Percentiles rank a stretch among this genome's conserved stretches.
Evolutionary conservation across 352 stramenopile species (phyloP).

Genomic region (Saprolegnia parasitica): DNA sequence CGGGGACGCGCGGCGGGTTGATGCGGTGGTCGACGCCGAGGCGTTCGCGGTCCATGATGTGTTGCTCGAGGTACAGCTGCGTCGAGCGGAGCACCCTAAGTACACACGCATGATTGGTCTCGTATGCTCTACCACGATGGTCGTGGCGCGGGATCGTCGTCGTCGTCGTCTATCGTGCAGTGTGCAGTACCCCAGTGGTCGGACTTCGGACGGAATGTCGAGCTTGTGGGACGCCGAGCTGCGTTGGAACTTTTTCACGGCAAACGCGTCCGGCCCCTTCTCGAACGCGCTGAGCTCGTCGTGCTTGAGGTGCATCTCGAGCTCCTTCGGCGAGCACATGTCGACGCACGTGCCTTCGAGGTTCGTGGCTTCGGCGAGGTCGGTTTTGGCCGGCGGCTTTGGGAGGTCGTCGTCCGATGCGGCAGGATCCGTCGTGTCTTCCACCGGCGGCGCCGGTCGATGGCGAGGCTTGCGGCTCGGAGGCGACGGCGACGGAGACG

Average conservation of each 20-base stretch:
- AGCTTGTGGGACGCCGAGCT: constrained; percentile 83
- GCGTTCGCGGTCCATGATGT: constrained; percentile 79
- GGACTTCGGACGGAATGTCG: constrained; percentile 74
- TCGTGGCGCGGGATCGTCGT: background rate
- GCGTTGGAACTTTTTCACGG: constrained; percentile 85
- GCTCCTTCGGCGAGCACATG: constrained; percentile 79
- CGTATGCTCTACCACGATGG: too few relatives aligned
- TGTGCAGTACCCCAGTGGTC: constrained; percentile 46
- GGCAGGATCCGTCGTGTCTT: background rate
- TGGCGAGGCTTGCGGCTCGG: background rate
- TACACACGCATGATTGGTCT: background rate
- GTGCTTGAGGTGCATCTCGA: constrained; percentile 77
- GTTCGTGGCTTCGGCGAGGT: constrained; percentile 32
- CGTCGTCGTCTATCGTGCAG: background rate
- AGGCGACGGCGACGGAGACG: background rate
- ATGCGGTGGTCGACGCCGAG: constrained; percentile 64
- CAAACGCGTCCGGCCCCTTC: constrained; percentile 62
- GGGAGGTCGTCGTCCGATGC: background rate
- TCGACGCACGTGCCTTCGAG: constrained; percentile 73
- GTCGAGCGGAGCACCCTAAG: constrained; percentile 57
- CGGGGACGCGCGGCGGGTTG: constrained; percentile 55
- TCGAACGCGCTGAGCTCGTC: constrained; percentile 85
- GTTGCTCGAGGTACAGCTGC: constrained; percentile 78
- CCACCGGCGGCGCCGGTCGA: background rate
- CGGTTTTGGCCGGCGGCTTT: constrained; percentile 11